Conservation (phyloP, 1,139 yeast genomes). For the Yamadazyma atlantica region DNA sequence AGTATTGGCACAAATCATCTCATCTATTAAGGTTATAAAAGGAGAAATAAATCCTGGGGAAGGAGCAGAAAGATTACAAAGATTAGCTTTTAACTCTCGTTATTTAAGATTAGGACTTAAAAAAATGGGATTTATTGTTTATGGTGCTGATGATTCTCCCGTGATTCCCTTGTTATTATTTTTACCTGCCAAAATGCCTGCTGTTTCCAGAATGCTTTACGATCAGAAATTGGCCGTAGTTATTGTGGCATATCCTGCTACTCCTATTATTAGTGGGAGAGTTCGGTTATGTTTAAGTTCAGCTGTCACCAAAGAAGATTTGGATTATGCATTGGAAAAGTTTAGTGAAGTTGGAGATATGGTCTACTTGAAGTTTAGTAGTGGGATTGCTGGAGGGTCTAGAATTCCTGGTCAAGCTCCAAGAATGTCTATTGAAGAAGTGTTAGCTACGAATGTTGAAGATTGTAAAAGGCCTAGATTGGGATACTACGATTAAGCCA, state of each 20-base stretch:
- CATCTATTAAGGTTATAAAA: constrained; percentile 74
- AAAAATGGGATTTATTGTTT: constrained; percentile 88
- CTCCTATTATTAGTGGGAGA: constrained; percentile 87
- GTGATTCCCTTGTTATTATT: constrained; percentile 86
- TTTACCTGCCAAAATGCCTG: constrained; percentile 93
- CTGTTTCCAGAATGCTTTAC: constrained; percentile 79
- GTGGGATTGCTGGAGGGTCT: constrained; percentile 72
- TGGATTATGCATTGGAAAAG: constrained; percentile 73
- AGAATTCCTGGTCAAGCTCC: constrained; percentile 59
- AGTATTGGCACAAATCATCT: constrained; percentile 81
- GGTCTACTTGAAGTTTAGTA: constrained; percentile 71
- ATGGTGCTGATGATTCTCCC: constrained; percentile 96
- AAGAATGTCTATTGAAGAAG: constrained; percentile 78
- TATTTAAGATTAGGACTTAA: constrained; percentile 88
- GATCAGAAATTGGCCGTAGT: constrained; percentile 87
- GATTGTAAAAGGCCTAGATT: constrained; percentile 51
- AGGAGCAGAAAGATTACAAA: constrained; percentile 84
- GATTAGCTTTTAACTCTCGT: constrained; percentile 94
- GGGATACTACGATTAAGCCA: constrained; percentile 4
- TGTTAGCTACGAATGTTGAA: constrained; percentile 66
- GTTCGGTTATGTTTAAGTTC: constrained; percentile 92
- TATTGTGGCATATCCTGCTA: constrained; percentile 96
- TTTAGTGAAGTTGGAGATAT: constrained; percentile 80
- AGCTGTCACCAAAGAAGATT: constrained; percentile 89
- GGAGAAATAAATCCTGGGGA: constrained; percentile 91